Evolutionary conservation across 2,329 filamentous ascomycete species (phyloP), one percentile per base, ranked within the genome.

Genomic region (Triangularia setosa): DNA sequence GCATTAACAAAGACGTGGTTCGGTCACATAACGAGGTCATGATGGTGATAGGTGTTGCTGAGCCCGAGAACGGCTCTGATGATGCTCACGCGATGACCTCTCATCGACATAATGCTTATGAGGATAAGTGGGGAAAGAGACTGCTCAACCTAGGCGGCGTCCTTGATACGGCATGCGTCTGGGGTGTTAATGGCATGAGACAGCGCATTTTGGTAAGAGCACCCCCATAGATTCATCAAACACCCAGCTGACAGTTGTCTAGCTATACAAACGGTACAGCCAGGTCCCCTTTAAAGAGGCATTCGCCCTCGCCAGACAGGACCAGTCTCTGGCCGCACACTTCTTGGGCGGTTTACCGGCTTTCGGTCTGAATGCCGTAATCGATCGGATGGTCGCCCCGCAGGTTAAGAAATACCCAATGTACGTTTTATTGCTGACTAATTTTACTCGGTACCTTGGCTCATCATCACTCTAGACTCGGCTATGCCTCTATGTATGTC

Each of bases 11-110:
- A 58, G 81, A 85, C 64, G 80, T 87, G 30, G 83, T 87, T 25
- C 79, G 85, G 60, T 81, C 85, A 9, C 85, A 87, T 69, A 87
- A 87, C 68, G 84, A 87, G 67, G 85, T 87, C 3, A 87, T 87
- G 85, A 79, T 82, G 18, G 84, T 86, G 9, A 87, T 87, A 44
- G 85, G 85, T 4, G 85, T 87, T 4, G 85, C 84, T 8, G 85
- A 87, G 69, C 82, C 84, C 14, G 84, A 87, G 61, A 81, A 80
- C 59, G 74, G 75, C 7, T 70, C 70, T 3, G 72, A 75, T 23
- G 76, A 78, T 3, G 75, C 76, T 4, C 77, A 81, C 60, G 72
- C 74, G 6, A 64, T 68, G 35, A 79, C 81, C 48, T 73, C 78
- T n/a, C 74, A 75, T 14, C 75, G 77, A 11, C 82, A 84, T 66